A percentile compares a stretch with the other conserved stretches of the same genome.
Evolutionary conservation across 225 moss, liverwort and hornwort genomes (phyloP).

Genomic region (Bryoerythrophyllum caledonicum): DNA sequence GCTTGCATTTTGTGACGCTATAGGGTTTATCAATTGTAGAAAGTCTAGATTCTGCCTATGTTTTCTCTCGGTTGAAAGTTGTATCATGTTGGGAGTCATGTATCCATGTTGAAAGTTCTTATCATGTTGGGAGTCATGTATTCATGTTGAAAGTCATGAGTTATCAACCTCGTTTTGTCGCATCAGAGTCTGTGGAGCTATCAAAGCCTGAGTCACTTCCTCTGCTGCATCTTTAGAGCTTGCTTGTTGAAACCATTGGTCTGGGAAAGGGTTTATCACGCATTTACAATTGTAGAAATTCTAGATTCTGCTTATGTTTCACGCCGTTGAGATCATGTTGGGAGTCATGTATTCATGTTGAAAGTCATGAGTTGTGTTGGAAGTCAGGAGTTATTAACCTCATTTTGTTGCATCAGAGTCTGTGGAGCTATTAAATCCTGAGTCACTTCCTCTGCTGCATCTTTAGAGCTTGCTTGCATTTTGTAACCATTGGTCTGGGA

Average conservation of each 20-base stretch:
- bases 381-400: too few species aligned
- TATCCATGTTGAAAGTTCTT: too few species aligned
- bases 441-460: not conserved
- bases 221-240: too few species aligned
- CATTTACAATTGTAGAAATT: not conserved
- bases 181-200: not conserved
- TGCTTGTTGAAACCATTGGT: not conserved
- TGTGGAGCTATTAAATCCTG: too few species aligned
- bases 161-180: not conserved
- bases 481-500: not conserved
- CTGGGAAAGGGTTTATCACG: not conserved
- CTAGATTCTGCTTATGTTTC: not conserved
- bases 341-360: too few species aligned
- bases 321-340: not conserved
- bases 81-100: too few species aligned
- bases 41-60: not conserved
- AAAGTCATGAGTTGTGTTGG: too few species aligned
- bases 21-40: not conserved
- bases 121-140: too few species aligned
- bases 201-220: not conserved
- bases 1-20: not conserved
- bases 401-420: not conserved
- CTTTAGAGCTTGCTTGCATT: slow-evolving; percentile 1
- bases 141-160: too few species aligned
- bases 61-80: not conserved